These are phyloP conservation scores for Acanthamoeba triangularis DNA, from an alignment of 208 protist species.

Conservation along the genomic window DNA sequence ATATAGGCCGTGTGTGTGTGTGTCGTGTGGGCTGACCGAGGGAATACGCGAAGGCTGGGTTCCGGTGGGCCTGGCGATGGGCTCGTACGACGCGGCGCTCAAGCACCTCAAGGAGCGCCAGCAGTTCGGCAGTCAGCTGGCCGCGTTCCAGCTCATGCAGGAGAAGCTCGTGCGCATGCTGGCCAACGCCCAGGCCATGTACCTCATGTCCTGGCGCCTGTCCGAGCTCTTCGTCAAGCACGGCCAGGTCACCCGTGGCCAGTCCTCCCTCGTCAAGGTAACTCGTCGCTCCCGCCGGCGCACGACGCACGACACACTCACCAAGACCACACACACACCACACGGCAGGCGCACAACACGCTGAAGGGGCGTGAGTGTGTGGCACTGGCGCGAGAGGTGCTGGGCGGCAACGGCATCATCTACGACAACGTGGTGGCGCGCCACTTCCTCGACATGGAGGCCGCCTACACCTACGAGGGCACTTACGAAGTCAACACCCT, in stretches of 20 bases:
- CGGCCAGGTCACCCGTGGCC: conserved; percentile 61
- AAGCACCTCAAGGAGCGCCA: conserved; percentile 76
- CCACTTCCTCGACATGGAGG: conserved; percentile 81
- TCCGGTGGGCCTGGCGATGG: conserved; percentile 74
- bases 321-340: too few relatives aligned
- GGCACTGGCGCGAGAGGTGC: conserved; percentile 55
- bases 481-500: conserved; percentile 82
- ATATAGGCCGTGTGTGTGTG: too few relatives aligned
- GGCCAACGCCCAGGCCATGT: conserved; percentile 72
- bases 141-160: conserved; percentile 78
- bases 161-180: conserved; percentile 77
- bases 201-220: conserved; percentile 73
- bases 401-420: conserved; percentile 80
- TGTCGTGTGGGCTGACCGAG: too few relatives aligned
- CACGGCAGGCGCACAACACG: conserved; percentile 29
- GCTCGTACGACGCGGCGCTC: conserved; percentile 74
- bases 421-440: conserved; percentile 72
- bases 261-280: conserved; percentile 76
- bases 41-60: conserved; percentile 67
- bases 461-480: conserved; percentile 79
- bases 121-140: conserved; percentile 76
- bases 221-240: conserved; percentile 73
- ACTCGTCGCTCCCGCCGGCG: too few relatives aligned
- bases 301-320: too few relatives aligned
- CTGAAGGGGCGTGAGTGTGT: conserved; percentile 63